phyloP scores from a whole-genome alignment of 257 asterid species.

The Solanum sparsipilum region DNA sequence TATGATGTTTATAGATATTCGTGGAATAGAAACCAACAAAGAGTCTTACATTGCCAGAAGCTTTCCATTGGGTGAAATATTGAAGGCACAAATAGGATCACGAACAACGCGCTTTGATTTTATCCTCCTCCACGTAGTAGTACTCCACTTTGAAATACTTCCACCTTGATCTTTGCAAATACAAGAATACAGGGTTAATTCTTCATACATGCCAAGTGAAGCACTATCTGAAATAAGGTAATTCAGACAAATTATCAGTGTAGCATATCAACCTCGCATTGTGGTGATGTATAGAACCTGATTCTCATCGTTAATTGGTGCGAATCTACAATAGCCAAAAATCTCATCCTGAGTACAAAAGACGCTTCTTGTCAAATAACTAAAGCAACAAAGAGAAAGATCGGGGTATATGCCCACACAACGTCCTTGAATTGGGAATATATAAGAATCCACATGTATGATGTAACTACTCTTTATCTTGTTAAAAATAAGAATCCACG shows the following conservation, averaged over 20 bases:
- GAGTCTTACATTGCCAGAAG: constrained; percentile 67
- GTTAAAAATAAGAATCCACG: neutral
- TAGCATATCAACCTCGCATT: constrained; percentile 43
- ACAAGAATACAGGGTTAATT: constrained; percentile 5
- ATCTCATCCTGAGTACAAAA: constrained; percentile 53
- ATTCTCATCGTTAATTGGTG: constrained; percentile 42
- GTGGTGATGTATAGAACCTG: constrained; percentile 56
- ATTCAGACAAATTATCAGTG: neutral
- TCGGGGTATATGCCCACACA: neutral
- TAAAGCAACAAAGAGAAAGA: neutral
- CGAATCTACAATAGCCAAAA: constrained; percentile 71
- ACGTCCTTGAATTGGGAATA: neutral
- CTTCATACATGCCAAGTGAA: neutral
- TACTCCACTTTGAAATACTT: constrained; percentile 56
- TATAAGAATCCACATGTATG: neutral
- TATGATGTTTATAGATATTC: neutral
- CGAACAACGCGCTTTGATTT: constrained; percentile 45
- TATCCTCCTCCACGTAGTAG: constrained; percentile 60
- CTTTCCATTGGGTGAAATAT: constrained; percentile 78
- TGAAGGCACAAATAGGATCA: constrained; percentile 77
- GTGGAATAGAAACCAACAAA: neutral
- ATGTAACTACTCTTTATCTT: neutral
- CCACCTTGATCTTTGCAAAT: constrained; percentile 42
- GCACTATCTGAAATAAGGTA: neutral
- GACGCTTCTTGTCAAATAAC: constrained; percentile 1